Conservation (phyloP, 2,329 filamentous ascomycete genomes). For the Metarhizium robertsii region DNA sequence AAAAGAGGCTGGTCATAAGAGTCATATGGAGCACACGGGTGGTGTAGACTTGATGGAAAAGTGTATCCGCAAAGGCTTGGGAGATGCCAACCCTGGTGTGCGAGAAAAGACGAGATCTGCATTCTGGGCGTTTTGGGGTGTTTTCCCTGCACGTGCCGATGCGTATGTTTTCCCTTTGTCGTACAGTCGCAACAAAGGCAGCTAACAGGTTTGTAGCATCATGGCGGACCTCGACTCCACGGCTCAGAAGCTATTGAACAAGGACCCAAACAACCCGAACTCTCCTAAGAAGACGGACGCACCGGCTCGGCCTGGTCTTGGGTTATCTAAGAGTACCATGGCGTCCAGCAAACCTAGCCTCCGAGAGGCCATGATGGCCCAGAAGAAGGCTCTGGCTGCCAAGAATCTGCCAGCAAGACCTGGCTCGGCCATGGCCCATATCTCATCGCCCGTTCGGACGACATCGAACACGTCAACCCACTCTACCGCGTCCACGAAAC, state of each 20-base stretch:
- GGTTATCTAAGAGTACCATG: constrained; percentile 55
- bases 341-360: constrained; percentile 54
- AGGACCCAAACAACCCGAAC: constrained; percentile 75
- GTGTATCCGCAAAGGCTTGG: constrained; percentile 79
- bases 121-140: constrained; percentile 72
- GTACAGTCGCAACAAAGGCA: neutral
- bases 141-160: constrained; percentile 73
- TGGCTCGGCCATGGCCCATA: constrained; percentile 54
- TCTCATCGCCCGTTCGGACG: constrained; percentile 39
- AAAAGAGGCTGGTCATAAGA: constrained; percentile 70
- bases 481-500: constrained; percentile 18
- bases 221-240: constrained; percentile 70
- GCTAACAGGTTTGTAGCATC: constrained; percentile 44
- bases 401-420: constrained; percentile 45
- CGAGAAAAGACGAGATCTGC: constrained; percentile 76
- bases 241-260: constrained; percentile 70
- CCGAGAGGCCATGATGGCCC: constrained; percentile 75
- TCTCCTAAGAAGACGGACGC: constrained; percentile 43
- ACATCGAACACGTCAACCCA: constrained; percentile 27
- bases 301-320: constrained; percentile 44
- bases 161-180: constrained; percentile 38
- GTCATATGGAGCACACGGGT: constrained; percentile 73
- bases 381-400: constrained; percentile 54
- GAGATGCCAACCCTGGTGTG: constrained; percentile 82
- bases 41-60: constrained; percentile 79